These are phyloP conservation scores for Scedosporium aurantiacum DNA, from an alignment of 2,329 filamentous ascomycete species.

Conservation along the genomic window DNA sequence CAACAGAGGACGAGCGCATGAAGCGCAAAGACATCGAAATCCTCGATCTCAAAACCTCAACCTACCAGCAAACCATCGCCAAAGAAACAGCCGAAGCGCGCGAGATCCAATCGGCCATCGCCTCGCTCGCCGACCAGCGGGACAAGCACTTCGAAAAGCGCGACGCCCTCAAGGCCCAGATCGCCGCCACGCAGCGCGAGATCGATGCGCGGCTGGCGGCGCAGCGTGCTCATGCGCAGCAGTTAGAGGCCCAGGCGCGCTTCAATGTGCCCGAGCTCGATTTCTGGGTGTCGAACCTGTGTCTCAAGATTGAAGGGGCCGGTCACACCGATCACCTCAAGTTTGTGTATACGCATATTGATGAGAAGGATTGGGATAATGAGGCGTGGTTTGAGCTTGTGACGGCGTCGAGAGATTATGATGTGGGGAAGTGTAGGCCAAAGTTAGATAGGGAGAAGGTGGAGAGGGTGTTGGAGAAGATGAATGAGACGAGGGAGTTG, in stretches of 20 bases:
- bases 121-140: conserved; percentile 45
- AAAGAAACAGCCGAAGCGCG: conserved; percentile 67
- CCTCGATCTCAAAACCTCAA: conserved; percentile 56
- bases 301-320: conserved; percentile 79
- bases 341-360: conserved; percentile 79
- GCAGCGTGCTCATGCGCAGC: conserved; percentile 59
- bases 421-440: conserved; percentile 69
- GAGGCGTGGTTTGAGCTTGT: conserved; percentile 92
- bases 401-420: conserved; percentile 72
- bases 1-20: conserved; percentile 78
- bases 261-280: conserved; percentile 89
- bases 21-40: conserved; percentile 83
- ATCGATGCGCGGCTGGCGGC: conserved; percentile 62
- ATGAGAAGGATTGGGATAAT: conserved; percentile 76
- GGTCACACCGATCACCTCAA: conserved; percentile 76
- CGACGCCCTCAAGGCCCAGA: conserved; percentile 48
- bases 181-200: conserved; percentile 55
- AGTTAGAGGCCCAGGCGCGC: conserved; percentile 71
- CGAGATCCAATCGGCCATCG: conserved; percentile 59
- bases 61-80: conserved; percentile 61
- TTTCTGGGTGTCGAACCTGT: conserved; percentile 90
- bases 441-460: conserved; percentile 71
- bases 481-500: conserved; percentile 73
- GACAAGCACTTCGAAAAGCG: conserved; percentile 47
- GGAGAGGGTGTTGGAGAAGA: conserved; percentile 61